Evolutionary conservation across 768 basidiomycete species (phyloP).

Genomic region (Tulasnella sp.): DNA sequence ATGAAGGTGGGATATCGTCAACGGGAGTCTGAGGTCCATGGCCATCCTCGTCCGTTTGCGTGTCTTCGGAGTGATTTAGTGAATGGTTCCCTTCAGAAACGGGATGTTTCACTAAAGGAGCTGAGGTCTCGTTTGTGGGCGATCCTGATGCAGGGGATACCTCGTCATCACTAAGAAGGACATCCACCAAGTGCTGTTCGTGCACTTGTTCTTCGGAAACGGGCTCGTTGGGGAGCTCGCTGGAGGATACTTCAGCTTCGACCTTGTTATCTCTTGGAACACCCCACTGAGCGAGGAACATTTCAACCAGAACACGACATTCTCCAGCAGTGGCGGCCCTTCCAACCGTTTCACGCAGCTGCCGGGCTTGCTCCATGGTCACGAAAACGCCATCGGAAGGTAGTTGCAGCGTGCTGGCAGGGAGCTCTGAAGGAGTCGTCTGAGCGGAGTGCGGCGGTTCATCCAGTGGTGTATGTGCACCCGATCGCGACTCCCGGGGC

Average conservation of each 20-base stretch:
- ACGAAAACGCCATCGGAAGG: background rate
- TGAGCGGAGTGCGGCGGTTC: too few relatives aligned
- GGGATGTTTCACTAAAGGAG: background rate
- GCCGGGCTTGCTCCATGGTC: constrained; percentile 34
- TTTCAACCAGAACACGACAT: constrained; percentile 72
- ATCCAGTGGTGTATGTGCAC: too few relatives aligned
- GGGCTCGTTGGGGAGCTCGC: background rate
- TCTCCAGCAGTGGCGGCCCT: constrained; percentile 66
- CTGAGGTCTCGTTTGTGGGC: too few relatives aligned
- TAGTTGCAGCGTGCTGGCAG: background rate
- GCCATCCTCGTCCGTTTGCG: constrained; percentile 11
- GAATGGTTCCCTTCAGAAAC: background rate
- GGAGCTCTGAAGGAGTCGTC: too few relatives aligned
- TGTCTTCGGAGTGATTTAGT: constrained; percentile 4
- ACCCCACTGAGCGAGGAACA: constrained; percentile 58
- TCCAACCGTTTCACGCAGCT: constrained; percentile 54
- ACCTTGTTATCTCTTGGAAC: constrained; percentile 23
- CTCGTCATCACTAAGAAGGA: constrained; percentile 17
- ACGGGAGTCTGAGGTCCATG: constrained; percentile 4
- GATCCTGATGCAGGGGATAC: background rate
- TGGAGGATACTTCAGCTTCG: background rate
- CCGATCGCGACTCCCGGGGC: too few relatives aligned
- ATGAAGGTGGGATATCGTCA: too few relatives aligned
- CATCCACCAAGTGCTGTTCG: constrained; percentile 14
- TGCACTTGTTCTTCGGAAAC: constrained; percentile 2